phyloP scores from a whole-genome alignment of 1,284 basidiomycete species.

The Wolfiporia cocos region DNA sequence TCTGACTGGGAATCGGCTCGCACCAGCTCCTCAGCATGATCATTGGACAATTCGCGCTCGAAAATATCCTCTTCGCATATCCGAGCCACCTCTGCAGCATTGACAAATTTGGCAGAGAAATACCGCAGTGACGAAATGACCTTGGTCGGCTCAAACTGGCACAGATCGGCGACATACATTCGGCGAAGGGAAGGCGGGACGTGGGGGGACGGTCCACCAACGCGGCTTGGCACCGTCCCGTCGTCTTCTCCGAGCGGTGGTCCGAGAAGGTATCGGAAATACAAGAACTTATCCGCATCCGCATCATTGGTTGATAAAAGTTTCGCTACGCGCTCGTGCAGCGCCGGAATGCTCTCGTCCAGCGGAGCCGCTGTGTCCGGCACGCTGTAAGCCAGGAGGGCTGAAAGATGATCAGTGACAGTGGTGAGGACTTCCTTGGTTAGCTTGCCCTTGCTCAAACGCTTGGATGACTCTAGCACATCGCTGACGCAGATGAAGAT shows the following conservation, averaged over 20 bases:
- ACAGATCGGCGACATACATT: constrained; percentile 72
- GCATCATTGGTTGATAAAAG: constrained; percentile 39
- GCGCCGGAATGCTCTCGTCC: constrained; percentile 57
- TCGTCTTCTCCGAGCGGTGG: constrained; percentile 45
- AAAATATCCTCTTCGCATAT: constrained; percentile 69
- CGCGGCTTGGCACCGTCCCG: constrained; percentile 13
- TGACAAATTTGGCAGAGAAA: constrained; percentile 49
- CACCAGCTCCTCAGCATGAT: constrained; percentile 41
- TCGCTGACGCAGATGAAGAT: constrained; percentile 63
- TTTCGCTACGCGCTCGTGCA: constrained; percentile 56
- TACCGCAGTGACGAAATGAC: constrained; percentile 67
- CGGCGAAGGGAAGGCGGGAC: constrained; percentile 46
- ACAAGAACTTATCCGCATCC: constrained; percentile 64
- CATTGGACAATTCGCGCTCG: constrained; percentile 48
- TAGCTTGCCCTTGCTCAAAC: constrained; percentile 38
- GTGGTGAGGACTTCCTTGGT: constrained; percentile 47
- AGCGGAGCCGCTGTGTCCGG: constrained; percentile 70
- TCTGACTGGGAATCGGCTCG: constrained; percentile 18
- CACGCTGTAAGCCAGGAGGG: constrained; percentile 59
- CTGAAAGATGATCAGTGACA: constrained; percentile 53
- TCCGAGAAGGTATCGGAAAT: constrained; percentile 74
- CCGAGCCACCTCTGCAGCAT: constrained; percentile 50
- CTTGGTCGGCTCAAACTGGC: constrained; percentile 57
- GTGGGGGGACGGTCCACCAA: constrained; percentile 30
- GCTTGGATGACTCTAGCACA: constrained; percentile 44